These are phyloP conservation scores for Lachancea meyersii DNA, from an alignment of 805 yeast species.

Conservation along the genomic window DNA sequence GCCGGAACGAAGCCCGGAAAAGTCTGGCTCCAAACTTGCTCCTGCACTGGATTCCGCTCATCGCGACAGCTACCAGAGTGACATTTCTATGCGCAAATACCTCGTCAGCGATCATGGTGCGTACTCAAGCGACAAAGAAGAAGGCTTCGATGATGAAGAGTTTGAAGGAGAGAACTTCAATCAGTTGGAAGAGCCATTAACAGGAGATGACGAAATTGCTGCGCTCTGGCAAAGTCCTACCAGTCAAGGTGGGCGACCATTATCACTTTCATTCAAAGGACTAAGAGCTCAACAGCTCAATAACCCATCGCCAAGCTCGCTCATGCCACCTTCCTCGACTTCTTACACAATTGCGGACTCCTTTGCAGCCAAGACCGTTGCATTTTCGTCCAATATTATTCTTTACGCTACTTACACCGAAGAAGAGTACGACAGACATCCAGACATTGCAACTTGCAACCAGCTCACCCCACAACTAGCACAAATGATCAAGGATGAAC, in stretches of 20 bases:
- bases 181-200: slow-evolving; percentile 7
- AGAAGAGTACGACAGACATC: slow-evolving; percentile 85
- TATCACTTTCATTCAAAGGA: slow-evolving; percentile 55
- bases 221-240: slow-evolving; percentile 17
- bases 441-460: slow-evolving; percentile 89
- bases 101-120: neutral
- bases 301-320: slow-evolving; percentile 1
- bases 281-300: slow-evolving; percentile 53
- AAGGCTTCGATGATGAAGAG: slow-evolving; percentile 14
- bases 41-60: neutral
- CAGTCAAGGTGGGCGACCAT: slow-evolving; percentile 26
- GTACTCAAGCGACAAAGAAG: too few relatives aligned
- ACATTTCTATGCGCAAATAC: neutral
- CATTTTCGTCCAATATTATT: slow-evolving; percentile 75
- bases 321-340: slow-evolving; percentile 4
- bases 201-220: slow-evolving; percentile 11
- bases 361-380: slow-evolving; percentile 31
- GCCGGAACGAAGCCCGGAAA: neutral
- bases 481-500: slow-evolving; percentile 76
- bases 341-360: slow-evolving; percentile 1
- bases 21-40: neutral
- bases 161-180: slow-evolving; percentile 29
- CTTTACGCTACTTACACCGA: slow-evolving; percentile 80
- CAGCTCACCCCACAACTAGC: slow-evolving; percentile 83
- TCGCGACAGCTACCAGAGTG: neutral